phyloP scores from a whole-genome alignment of 306 rosid species.

The Cyclanthera cordifolia region DNA sequence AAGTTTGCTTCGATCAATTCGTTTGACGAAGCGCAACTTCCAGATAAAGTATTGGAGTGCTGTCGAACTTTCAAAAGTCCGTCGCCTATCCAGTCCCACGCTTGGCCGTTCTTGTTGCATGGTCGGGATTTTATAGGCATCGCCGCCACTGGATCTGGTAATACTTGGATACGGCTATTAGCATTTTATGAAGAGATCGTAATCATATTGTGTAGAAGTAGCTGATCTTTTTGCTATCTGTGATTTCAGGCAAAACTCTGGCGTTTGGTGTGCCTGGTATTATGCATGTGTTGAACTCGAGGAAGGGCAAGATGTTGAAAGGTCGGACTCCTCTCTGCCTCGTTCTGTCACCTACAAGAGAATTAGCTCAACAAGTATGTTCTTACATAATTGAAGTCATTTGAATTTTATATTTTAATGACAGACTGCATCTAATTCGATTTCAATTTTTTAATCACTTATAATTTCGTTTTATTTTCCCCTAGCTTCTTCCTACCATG shows the following conservation, averaged over 20 bases:
- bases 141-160: constrained; percentile 97
- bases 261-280: constrained; percentile 83
- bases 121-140: constrained; percentile 90
- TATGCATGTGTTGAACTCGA: constrained; percentile 63
- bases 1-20: constrained; percentile 39
- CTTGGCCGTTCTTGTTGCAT: constrained; percentile 85
- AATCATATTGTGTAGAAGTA: not conserved
- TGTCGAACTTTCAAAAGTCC: constrained; percentile 70
- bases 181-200: not conserved
- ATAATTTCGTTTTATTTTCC: not conserved
- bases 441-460: not conserved
- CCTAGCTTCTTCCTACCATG: not conserved
- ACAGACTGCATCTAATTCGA: not conserved
- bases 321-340: constrained; percentile 83
- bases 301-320: constrained; percentile 40
- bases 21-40: constrained; percentile 47
- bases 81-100: constrained; percentile 76
- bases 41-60: constrained; percentile 62
- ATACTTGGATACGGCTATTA: not conserved
- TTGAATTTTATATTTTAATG: not conserved
- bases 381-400: not conserved
- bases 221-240: constrained; percentile 9
- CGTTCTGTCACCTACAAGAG: constrained; percentile 87
- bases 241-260: constrained; percentile 61
- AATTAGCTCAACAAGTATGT: constrained; percentile 92